Percentiles rank a stretch among this genome's conserved stretches.
Evolutionary conservation across 2,329 filamentous ascomycete species (phyloP).

Genomic region (Akanthomyces uredinophilus): DNA sequence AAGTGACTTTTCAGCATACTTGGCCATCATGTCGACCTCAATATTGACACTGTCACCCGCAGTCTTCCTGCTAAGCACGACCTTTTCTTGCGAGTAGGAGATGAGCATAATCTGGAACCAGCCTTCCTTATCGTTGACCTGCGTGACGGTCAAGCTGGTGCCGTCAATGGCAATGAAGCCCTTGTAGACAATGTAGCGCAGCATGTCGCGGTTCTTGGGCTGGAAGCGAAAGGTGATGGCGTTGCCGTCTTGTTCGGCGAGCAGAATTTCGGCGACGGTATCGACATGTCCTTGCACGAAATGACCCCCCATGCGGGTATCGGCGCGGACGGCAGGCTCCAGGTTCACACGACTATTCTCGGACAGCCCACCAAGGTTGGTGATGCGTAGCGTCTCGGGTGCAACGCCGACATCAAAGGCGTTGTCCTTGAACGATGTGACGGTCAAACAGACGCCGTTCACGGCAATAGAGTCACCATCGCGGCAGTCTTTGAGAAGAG

Average conservation of each 20-base stretch:
- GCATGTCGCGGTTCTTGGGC: slow-evolving; percentile 61
- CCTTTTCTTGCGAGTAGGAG: slow-evolving; percentile 88
- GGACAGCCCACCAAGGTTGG: slow-evolving; percentile 77
- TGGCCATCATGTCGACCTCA: slow-evolving; percentile 83
- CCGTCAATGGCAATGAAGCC: slow-evolving; percentile 93
- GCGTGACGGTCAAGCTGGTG: slow-evolving; percentile 86
- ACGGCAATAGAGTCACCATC: slow-evolving; percentile 91
- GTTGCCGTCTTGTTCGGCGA: slow-evolving; percentile 77
- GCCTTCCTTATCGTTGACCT: slow-evolving; percentile 70
- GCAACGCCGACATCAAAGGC: slow-evolving; percentile 89
- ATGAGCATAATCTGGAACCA: slow-evolving; percentile 99
- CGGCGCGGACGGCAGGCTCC: slow-evolving; percentile 84
- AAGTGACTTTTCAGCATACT: slow-evolving; percentile 87
- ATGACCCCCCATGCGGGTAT: slow-evolving; percentile 95
- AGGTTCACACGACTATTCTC: slow-evolving; percentile 74
- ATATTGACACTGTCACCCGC: slow-evolving; percentile 81
- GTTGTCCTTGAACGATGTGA: slow-evolving; percentile 52
- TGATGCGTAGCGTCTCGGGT: slow-evolving; percentile 91
- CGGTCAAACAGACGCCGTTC: slow-evolving; percentile 93
- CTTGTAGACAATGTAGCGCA: slow-evolving; percentile 92
- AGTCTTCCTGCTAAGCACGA: slow-evolving; percentile 75
- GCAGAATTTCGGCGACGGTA: slow-evolving; percentile 71
- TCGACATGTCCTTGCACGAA: slow-evolving; percentile 98
- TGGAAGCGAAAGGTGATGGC: slow-evolving; percentile 80
- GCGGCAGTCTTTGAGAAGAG: slow-evolving; percentile 77